Base-by-base conservation (phyloP, 768 basidiomycete species). In the Naematelia encephala region DNA sequence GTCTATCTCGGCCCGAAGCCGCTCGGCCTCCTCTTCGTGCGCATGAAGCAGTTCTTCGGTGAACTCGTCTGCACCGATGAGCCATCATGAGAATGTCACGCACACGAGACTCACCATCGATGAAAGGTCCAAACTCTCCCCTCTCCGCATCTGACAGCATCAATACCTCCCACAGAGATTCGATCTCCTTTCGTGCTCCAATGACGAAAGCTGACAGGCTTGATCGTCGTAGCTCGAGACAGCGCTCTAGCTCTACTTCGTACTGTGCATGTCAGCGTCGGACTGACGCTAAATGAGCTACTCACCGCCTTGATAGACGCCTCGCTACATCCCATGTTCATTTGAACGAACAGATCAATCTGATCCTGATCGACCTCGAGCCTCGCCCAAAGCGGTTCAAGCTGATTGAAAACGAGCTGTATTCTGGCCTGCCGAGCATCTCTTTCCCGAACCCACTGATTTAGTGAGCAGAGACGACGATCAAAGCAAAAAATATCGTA, bases 341-440 rank as follows among this genome's bases (percentile, higher is more conserved):
- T 81, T 59, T 97, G 91, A 0, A 97, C 88, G 70, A 99, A 99
- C n/a, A 82, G 84, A 67, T 98, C 91, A 84, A 92, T 91, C 46
- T 87, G 87, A 0, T 77, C 78, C 49, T 92, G 89, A 0, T 82
- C 75, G 3, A 94, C 85, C 13, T 90, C 92, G 59, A 98, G 81
- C 56, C 92, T 80, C 59, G 82, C 82, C 94, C 94, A 99, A 2
- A 98, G 82, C 0, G 85, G 85, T 73, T 94, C 93, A 0, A 99
- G 82, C 63, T 91, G 86, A 75, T 98, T 91, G 70, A 92, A 99
- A 81, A 97, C 87, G 0, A 86, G 83, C 74, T 99, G 94, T 27
- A 99, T 97, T 63, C 87, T 85, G 0, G 83, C 79, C 69, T 94
- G 91, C 12, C 92, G 82, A 27, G 82, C 79, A 34, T 82, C 82